Percentiles rank a stretch among this genome's conserved stretches.
Conservation (phyloP, 176 grass and related monocot species). For the Oryza australiensis region DNA sequence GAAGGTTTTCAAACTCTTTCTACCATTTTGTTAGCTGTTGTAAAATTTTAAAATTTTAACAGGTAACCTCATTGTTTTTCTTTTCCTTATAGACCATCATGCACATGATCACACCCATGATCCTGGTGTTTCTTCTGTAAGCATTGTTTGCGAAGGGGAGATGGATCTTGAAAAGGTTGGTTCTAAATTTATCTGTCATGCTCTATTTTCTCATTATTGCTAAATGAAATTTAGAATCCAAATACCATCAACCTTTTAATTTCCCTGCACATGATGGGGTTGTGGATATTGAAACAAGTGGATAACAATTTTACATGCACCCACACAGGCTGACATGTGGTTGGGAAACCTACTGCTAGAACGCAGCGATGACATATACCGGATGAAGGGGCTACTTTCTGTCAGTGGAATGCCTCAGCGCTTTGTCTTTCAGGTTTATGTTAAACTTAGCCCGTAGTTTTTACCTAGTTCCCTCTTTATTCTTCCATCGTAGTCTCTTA, state of each 20-base stretch:
- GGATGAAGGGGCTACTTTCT: slow-evolving; percentile 94
- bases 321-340: slow-evolving; percentile 89
- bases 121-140: slow-evolving; percentile 95
- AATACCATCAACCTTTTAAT: slow-evolving; percentile 12
- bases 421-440: slow-evolving; percentile 87
- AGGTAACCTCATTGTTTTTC: slow-evolving; percentile 7
- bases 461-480: background rate
- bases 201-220: slow-evolving; percentile 34
- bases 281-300: slow-evolving; percentile 22
- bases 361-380: slow-evolving; percentile 89
- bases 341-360: slow-evolving; percentile 86
- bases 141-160: slow-evolving; percentile 96
- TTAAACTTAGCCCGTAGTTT: slow-evolving; percentile 8
- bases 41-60: background rate
- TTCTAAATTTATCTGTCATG: slow-evolving; percentile 28
- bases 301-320: slow-evolving; percentile 31
- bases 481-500: background rate
- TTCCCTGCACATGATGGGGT: background rate
- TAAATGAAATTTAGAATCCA: slow-evolving; percentile 13
- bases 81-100: slow-evolving; percentile 72
- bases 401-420: slow-evolving; percentile 93
- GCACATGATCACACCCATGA: slow-evolving; percentile 94
- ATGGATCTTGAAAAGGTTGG: slow-evolving; percentile 93
- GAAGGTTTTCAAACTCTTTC: background rate
- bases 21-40: background rate